phyloP scores from a whole-genome alignment of 1,284 basidiomycete genomes.

The Pseudozyma sp. region DNA sequence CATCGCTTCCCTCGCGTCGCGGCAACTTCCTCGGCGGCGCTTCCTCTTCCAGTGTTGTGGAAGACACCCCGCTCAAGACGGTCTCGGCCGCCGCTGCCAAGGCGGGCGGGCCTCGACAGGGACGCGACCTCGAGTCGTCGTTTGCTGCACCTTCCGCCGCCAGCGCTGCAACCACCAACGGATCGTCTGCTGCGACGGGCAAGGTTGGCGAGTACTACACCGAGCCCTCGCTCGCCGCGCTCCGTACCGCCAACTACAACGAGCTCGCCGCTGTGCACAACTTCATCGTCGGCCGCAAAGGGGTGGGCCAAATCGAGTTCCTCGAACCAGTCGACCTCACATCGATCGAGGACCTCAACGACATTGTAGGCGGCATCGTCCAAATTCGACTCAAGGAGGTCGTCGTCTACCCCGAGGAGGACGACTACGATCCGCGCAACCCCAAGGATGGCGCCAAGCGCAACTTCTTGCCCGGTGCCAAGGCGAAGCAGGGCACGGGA shows the following conservation, averaged over 20 bases:
- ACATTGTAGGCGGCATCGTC: slow-evolving; percentile 86
- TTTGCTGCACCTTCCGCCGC: slow-evolving; percentile 30
- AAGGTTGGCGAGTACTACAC: slow-evolving; percentile 62
- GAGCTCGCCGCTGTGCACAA: slow-evolving; percentile 78
- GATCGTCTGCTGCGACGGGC: slow-evolving; percentile 21
- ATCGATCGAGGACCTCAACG: slow-evolving; percentile 80
- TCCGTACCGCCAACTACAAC: slow-evolving; percentile 56
- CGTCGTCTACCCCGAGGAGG: slow-evolving; percentile 87
- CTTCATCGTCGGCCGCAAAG: slow-evolving; percentile 87
- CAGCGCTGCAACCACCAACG: slow-evolving; percentile 21
- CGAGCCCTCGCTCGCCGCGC: slow-evolving; percentile 54
- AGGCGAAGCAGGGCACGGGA: slow-evolving; percentile 79
- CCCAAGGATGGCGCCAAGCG: slow-evolving; percentile 61
- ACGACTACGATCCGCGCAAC: slow-evolving; percentile 60
- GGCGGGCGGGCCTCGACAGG: slow-evolving; percentile 41
- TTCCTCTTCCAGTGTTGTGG: slow-evolving; percentile 36
- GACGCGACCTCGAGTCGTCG: slow-evolving; percentile 48
- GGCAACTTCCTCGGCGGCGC: slow-evolving; percentile 39
- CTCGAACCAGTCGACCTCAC: slow-evolving; percentile 89
- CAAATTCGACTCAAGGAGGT: slow-evolving; percentile 91
- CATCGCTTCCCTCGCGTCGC: slow-evolving; percentile 51
- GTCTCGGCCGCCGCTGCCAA: slow-evolving; percentile 44
- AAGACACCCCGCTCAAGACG: slow-evolving; percentile 51
- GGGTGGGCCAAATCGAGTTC: slow-evolving; percentile 91
- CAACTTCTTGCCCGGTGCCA: slow-evolving; percentile 71